Evolutionary conservation across 352 stramenopile species (phyloP).

Genomic region (Detonula confervacea): DNA sequence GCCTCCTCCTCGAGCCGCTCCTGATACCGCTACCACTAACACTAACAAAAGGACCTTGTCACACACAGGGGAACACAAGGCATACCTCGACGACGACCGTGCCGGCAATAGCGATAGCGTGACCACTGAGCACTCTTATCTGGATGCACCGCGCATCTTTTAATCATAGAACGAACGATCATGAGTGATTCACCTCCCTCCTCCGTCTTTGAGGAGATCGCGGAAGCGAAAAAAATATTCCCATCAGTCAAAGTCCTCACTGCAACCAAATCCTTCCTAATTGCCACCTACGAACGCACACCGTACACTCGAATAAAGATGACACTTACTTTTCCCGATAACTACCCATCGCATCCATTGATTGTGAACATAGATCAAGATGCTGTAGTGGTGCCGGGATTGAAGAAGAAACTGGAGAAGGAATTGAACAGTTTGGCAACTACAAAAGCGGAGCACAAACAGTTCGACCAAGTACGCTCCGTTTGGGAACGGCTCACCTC

Average conservation of each 20-base stretch:
- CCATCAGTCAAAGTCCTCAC: conserved; percentile 42
- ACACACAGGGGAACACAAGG: too few species aligned
- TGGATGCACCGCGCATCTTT: too few species aligned
- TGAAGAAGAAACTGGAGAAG: conserved; percentile 70
- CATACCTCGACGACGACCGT: too few species aligned
- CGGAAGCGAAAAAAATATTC: conserved; percentile 36
- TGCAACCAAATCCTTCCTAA: conserved; percentile 45
- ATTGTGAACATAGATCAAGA: conserved; percentile 53
- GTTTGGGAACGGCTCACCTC: conserved; percentile 39
- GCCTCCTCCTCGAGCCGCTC: too few species aligned
- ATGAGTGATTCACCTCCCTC: conserved; percentile 3
- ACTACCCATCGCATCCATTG: conserved; percentile 50
- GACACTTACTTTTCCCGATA: conserved; percentile 57
- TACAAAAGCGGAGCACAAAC: neutral
- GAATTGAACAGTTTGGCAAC: conserved; percentile 37
- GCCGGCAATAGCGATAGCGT: too few species aligned
- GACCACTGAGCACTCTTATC: too few species aligned
- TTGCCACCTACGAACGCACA: conserved; percentile 54
- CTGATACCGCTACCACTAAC: too few species aligned
- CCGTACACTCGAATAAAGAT: conserved; percentile 61
- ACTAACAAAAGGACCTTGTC: too few species aligned
- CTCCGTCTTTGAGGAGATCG: conserved; percentile 47
- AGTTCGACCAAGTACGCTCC: conserved; percentile 47
- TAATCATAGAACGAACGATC: too few species aligned
- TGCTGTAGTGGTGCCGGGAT: conserved; percentile 40